Conservation (phyloP, 176 grass and related monocot genomes). For the Areca catechu region DNA sequence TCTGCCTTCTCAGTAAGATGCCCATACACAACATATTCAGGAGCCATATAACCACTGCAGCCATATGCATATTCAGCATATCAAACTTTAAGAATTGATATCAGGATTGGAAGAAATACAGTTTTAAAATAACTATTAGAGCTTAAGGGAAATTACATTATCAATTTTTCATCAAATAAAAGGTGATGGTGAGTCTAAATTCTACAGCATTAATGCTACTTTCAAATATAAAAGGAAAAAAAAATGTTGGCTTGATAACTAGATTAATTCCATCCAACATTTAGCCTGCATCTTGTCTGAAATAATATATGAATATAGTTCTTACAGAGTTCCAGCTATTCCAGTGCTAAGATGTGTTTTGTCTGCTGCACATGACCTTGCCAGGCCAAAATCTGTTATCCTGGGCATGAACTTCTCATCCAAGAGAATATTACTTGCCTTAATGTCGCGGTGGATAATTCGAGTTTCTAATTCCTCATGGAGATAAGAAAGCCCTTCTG, state of each 20-base stretch:
- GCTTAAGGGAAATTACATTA: too few species aligned
- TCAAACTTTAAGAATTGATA: too few species aligned
- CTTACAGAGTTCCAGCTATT: constrained; percentile 76
- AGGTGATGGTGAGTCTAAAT: too few species aligned
- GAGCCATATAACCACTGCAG: constrained; percentile 88
- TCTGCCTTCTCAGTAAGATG: constrained; percentile 80
- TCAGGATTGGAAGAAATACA: too few species aligned
- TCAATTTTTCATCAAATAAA: too few species aligned
- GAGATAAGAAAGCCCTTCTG: constrained; percentile 78
- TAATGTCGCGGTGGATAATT: constrained; percentile 84
- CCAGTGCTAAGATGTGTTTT: constrained; percentile 80
- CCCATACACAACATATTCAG: constrained; percentile 71
- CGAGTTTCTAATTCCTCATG: constrained; percentile 69
- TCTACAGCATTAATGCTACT: too few species aligned
- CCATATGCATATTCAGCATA: constrained; percentile 5
- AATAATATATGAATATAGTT: not conserved
- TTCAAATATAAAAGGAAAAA: too few species aligned
- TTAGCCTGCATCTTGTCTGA: too few species aligned
- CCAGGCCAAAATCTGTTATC: constrained; percentile 87
- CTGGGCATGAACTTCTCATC: constrained; percentile 79
- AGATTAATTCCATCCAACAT: too few species aligned
- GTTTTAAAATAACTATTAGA: too few species aligned
- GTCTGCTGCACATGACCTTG: constrained; percentile 55
- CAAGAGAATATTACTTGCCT: constrained; percentile 87
- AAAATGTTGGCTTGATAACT: too few species aligned